Conservation (phyloP, 495 filamentous ascomycete species). For the Penicillium alfredii region DNA sequence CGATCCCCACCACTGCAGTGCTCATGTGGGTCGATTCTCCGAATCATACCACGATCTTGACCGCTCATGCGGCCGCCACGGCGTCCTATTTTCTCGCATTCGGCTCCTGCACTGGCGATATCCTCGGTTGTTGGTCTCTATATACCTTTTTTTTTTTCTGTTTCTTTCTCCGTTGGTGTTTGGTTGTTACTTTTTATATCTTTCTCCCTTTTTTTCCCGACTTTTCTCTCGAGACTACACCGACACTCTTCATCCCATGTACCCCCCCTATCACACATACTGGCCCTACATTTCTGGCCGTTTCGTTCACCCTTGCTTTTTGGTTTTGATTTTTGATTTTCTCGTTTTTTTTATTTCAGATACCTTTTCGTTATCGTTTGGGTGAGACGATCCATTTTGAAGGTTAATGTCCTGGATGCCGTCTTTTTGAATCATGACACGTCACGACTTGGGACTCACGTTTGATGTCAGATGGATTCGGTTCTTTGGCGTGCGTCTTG, state of each 20-base stretch:
- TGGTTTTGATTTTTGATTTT: conserved; percentile 1
- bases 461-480: conserved; percentile 7
- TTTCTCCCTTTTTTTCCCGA: neutral
- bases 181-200: neutral
- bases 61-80: neutral
- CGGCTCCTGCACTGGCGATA: conserved; percentile 2
- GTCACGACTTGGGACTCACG: conserved; percentile 15
- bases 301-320: neutral
- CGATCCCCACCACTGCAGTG: no score
- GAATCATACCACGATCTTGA: no score
- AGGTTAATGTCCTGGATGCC: conserved; percentile 18
- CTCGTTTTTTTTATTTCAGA: conserved; percentile 5
- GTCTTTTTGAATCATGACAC: conserved; percentile 23
- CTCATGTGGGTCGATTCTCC: no score
- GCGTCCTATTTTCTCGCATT: conserved; percentile 4
- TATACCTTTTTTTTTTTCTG: conserved; percentile 6
- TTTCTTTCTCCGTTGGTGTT: no score
- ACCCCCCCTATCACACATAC: conserved; percentile 2
- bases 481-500: conserved; percentile 1
- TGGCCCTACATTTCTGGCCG: conserved; percentile 7
- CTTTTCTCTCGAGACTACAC: neutral
- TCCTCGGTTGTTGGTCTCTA: conserved; percentile 4
- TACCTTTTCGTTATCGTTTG: conserved; percentile 9
- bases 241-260: no score
- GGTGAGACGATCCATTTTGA: conserved; percentile 8